Evolutionary conservation across 2,329 filamentous ascomycete genomes (phyloP), one percentile per base, ranked within the genome.

Genomic region (Aspergillus novoparasiticus): DNA sequence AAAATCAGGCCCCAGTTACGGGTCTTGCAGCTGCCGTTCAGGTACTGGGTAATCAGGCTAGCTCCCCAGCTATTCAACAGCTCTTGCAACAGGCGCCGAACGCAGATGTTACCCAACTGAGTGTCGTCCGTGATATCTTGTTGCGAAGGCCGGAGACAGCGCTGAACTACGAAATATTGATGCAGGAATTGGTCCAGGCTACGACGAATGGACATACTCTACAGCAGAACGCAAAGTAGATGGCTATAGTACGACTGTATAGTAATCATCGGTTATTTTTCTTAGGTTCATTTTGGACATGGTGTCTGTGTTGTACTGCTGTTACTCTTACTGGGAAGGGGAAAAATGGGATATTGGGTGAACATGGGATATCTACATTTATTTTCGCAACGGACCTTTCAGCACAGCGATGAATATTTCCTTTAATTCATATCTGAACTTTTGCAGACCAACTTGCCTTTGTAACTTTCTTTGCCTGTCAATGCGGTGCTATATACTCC

Each of bases 81-180:
- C 80, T 94, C 5, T 81, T 93, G 51, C 86, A 88, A 6, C 88
- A 91, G 67, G 89, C 89, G 0, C 87, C 85, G 23, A 85, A 86
- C 57, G 92, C 91, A 82, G 84, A 88, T 53, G 82, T 86, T n/a
- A 80, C 85, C 19, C 91, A 96, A 73, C 90, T 95, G 85, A 83
- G 86, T 60, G 87, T 95, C 32, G 86, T 97, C 65, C 84, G 86
- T 58, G 83, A 85, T 45, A 89, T 94, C 16, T 83, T 93, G 28
- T 84, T 88, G 57, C 82, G 84, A 12, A 88, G 93, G 60, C 87
- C 88, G 0, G 84, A 84, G 26, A 87, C 91, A 0, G 83, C 87
- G 26, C 84, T 88, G 1, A 87, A 93, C 70, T 79, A 82, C 59
- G 70, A 74, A 8, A 66, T 78, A 32, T 68, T 83, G 61, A 81